phyloP scores from a whole-genome alignment of 495 filamentous ascomycete species.

The Usnea hakonensis region DNA sequence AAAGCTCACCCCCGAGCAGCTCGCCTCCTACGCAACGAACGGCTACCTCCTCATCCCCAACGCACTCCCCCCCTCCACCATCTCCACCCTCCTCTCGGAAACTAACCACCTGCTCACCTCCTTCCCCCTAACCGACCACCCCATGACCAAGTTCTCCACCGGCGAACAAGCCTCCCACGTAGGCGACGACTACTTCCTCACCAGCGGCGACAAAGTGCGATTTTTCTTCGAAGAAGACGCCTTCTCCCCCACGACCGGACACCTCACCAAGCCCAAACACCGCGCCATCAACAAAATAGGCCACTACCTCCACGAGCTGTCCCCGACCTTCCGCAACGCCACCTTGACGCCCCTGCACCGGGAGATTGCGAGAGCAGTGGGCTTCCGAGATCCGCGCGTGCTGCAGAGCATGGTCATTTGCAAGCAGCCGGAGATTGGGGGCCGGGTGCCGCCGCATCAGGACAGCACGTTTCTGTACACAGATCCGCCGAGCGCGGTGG shows the following conservation, averaged over 20 bases:
- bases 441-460: slow-evolving; percentile 77
- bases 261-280: slow-evolving; percentile 66
- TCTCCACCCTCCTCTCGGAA: slow-evolving; percentile 61
- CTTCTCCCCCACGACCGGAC: slow-evolving; percentile 37
- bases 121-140: slow-evolving; percentile 72
- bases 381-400: slow-evolving; percentile 64
- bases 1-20: slow-evolving; percentile 64
- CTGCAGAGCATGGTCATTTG: slow-evolving; percentile 97
- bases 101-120: slow-evolving; percentile 64
- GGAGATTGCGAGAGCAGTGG: slow-evolving; percentile 60
- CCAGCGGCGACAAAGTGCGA: slow-evolving; percentile 78
- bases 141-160: slow-evolving; percentile 86
- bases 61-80: slow-evolving; percentile 58
- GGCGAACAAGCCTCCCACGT: slow-evolving; percentile 65
- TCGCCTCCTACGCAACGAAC: slow-evolving; percentile 64
- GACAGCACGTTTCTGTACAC: slow-evolving; percentile 93
- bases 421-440: slow-evolving; percentile 95
- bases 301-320: slow-evolving; percentile 74
- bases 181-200: slow-evolving; percentile 91
- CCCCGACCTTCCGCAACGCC: slow-evolving; percentile 58
- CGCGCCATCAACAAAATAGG: slow-evolving; percentile 94
- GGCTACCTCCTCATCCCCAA: slow-evolving; percentile 85
- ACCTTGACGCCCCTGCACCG: slow-evolving; percentile 49
- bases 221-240: slow-evolving; percentile 93
- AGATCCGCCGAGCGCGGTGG: slow-evolving; percentile 78